Percentiles rank a stretch among this genome's conserved stretches.
phyloP scores from a whole-genome alignment of 208 protist species.

The Crithidia expoeki region DNA sequence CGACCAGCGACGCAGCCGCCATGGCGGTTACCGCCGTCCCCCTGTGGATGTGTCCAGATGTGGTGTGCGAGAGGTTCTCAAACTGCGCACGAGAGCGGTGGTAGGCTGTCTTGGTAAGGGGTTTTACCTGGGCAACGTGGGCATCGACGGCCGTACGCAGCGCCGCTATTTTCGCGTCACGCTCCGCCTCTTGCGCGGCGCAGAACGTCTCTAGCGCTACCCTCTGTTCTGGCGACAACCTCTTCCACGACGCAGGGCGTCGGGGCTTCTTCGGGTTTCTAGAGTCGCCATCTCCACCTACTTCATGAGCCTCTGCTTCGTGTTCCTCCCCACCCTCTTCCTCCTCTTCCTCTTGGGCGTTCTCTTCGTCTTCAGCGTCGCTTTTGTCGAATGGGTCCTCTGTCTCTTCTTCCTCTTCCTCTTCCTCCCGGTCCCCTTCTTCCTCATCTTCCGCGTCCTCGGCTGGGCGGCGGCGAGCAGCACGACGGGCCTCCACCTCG shows the following conservation, averaged over 20 bases:
- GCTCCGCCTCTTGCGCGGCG: conserved; percentile 45
- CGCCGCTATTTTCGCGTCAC: conserved; percentile 45
- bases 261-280: conserved; percentile 3
- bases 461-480: conserved; percentile 25
- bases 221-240: conserved; percentile 54
- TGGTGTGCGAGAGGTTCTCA: conserved; percentile 54
- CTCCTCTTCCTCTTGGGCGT: conserved; percentile 37
- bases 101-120: conserved; percentile 50
- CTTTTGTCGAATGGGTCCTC: conserved; percentile 37
- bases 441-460: conserved; percentile 35
- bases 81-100: conserved; percentile 60
- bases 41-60: conserved; percentile 35
- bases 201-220: conserved; percentile 45
- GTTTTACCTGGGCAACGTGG: conserved; percentile 32
- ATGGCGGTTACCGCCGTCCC: conserved; percentile 41
- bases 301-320: conserved; percentile 9
- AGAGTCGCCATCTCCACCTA: background rate
- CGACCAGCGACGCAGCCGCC: conserved; percentile 23
- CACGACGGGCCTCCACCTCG: conserved; percentile 32
- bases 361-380: conserved; percentile 40
- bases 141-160: conserved; percentile 39
- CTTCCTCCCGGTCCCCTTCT: conserved; percentile 18
- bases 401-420: conserved; percentile 44
- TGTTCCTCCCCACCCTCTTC: conserved; percentile 25
- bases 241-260: conserved; percentile 38